Base-by-base conservation (phyloP, 345 rosid species). In the Brassica cretica region DNA sequence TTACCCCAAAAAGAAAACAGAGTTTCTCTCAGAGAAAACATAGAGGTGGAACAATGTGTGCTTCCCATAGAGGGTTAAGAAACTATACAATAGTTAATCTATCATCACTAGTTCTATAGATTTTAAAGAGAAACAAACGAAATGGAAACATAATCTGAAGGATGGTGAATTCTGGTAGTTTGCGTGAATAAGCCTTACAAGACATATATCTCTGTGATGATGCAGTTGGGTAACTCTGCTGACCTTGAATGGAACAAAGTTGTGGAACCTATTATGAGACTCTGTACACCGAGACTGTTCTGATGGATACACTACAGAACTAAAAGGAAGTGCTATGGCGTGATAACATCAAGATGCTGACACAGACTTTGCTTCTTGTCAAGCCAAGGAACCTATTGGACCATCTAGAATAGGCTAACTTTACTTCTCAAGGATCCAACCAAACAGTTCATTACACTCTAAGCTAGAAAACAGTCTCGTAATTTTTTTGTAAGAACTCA, bases 281-380 rank as follows among this genome's bases (percentile, higher is more conserved):
- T 32, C 49, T 32, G 81, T 88, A 84, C 66, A 84, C 88, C 1
- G 92, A 86, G 60, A 64, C 90, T 27, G 30, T 35, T 86, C 92
- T 0, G 92, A 86, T 80, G 92, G 92, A 12, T 85, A 88, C n/a
- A 81, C 64, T 69, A 85, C 84, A 68, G 90, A 88, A 80, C 32
- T 49, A 2, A 86, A 85, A 76, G 87, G 84, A 68, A 84, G 83
- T 85, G 12, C 10, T 37, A 37, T 88, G 89, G 88, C 89, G 86
- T 68, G 30, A 27, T 27, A 27, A 27, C 85, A 86, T 78, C 87
- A 3, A 41, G 49, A 41, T 41, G 14, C 49, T 41, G 49, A 41
- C 53, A 12, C 53, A 44, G 53, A 44, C 53, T 44, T 44, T 12
- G 15, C 12, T 44, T 44, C 53, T 44, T 44, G n/a, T 44, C 15